These are phyloP conservation scores for Candida ipomoeae DNA, from an alignment of 805 yeast species.

Conservation along the genomic window DNA sequence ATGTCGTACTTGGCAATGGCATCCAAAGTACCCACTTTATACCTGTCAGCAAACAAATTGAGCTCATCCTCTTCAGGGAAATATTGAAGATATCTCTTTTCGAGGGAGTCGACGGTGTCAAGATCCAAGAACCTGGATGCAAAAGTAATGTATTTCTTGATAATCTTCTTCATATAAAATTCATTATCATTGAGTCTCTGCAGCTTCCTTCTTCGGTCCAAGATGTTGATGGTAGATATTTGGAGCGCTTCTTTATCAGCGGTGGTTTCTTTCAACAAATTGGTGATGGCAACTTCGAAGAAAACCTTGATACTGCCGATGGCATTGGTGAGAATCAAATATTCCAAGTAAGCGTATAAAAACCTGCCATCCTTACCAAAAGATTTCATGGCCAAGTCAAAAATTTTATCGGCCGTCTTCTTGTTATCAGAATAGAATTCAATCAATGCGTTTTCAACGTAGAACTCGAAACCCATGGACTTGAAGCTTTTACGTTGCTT, in stretches of 20 bases:
- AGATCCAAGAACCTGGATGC: conserved; percentile 71
- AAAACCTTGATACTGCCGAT: conserved; percentile 74
- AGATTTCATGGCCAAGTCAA: conserved; percentile 70
- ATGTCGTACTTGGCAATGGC: conserved; percentile 37
- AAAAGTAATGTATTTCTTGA: conserved; percentile 53
- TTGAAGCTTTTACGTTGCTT: conserved; percentile 56
- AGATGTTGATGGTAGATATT: conserved; percentile 13
- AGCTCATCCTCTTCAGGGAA: conserved; percentile 58
- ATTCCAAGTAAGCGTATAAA: conserved; percentile 65
- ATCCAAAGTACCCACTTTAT: conserved; percentile 34
- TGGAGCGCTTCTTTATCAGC: conserved; percentile 17
- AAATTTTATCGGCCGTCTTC: conserved; percentile 68
- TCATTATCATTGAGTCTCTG: conserved; percentile 22
- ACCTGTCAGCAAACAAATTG: conserved; percentile 35
- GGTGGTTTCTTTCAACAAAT: conserved; percentile 37
- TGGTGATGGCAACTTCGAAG: conserved; percentile 72
- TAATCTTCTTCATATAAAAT: conserved; percentile 26
- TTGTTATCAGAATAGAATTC: conserved; percentile 68
- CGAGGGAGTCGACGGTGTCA: conserved; percentile 61
- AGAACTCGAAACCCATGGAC: conserved; percentile 69
- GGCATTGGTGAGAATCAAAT: conserved; percentile 62
- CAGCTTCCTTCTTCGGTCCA: conserved; percentile 13
- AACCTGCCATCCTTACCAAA: conserved; percentile 55
- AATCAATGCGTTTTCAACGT: conserved; percentile 74
- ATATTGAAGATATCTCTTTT: conserved; percentile 56